Base-by-base conservation (phyloP, 2,329 filamentous ascomycete genomes). In the Xylariaceae sp. region DNA sequence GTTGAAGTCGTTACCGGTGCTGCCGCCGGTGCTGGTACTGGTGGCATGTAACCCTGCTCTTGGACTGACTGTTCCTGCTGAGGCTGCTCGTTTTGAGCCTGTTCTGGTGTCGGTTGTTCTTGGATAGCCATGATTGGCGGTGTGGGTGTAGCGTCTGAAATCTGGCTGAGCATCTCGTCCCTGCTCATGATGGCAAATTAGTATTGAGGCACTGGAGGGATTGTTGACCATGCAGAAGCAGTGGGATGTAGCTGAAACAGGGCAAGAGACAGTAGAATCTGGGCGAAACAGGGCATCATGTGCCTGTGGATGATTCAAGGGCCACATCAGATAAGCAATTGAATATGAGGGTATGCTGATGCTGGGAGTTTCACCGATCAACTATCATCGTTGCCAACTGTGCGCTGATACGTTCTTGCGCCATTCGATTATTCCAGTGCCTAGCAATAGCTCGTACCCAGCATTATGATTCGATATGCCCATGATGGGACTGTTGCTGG, bases 151-250 rank as follows among this genome's bases (percentile, higher is more conserved):
- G 32, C 46, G 18, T 46, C 40, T 38, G 53, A 50, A 19, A 44
- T 39, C 32, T 56, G 60, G 17, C 52, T 47, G 45, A 7, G 22
- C 22, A 48, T 57, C 45, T 47, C 51, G 33, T 52, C 48, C 47
- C 61, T 60, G 44, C 46, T 56, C 12, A 33, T 38, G 41, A 40
- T 47, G 45, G 30, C 39, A 36, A 14, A 44, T 43, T 47, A 55
- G 52, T 58, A 15, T 19, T 9, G 17, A 30, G 12, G 18, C 18
- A 17, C 31, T 32, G 18, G 4, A 35, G 33, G 14, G 14, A 44
- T 31, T 15, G 32, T 40, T 12, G 12, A 6, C 11, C 10, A 27
- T 32, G 39, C n/a, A 6, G 12, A 6, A 30, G 22, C 22, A 27
- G 22, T 27, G 22, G 4, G 7, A 27, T 27, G 22, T 27, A 27